Conservation (phyloP, 371 early-diverging fungal species). For the Actinomucor elegans region DNA sequence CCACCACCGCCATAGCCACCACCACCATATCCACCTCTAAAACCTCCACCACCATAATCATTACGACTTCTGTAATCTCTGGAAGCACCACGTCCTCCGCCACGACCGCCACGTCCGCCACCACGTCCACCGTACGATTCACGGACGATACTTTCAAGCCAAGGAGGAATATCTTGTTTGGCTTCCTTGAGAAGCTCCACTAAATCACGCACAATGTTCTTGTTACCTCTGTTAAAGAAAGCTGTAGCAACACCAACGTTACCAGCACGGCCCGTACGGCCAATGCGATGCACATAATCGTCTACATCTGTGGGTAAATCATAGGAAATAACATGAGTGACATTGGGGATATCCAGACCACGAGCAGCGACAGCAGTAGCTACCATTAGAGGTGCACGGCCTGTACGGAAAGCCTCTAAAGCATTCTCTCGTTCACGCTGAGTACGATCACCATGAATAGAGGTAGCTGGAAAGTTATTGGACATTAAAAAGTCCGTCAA, state of each 20-base stretch:
- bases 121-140: slow-evolving; percentile 66
- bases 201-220: slow-evolving; percentile 69
- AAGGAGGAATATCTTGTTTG: slow-evolving; percentile 56
- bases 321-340: slow-evolving; percentile 90
- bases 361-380: slow-evolving; percentile 99
- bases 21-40: slow-evolving; percentile 34
- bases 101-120: slow-evolving; percentile 68
- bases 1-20: slow-evolving; percentile 8
- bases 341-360: slow-evolving; percentile 94
- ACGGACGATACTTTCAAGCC: slow-evolving; percentile 59
- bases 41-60: slow-evolving; percentile 19
- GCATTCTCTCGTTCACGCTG: slow-evolving; percentile 96
- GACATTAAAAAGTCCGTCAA: slow-evolving; percentile 74
- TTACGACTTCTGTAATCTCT: slow-evolving; percentile 58
- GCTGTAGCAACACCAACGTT: slow-evolving; percentile 93
- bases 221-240: slow-evolving; percentile 93
- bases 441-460: slow-evolving; percentile 96
- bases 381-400: slow-evolving; percentile 90
- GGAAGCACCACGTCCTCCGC: slow-evolving; percentile 84
- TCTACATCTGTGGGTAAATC: slow-evolving; percentile 91
- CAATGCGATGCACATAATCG: slow-evolving; percentile 93
- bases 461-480: slow-evolving; percentile 79
- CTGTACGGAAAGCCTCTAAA: slow-evolving; percentile 83
- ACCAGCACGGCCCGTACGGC: slow-evolving; percentile 97
- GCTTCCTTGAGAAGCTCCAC: slow-evolving; percentile 78